Evolutionary conservation across 2,329 filamentous ascomycete genomes (phyloP).

Genomic region (Aspergillus pseudonomiae): DNA sequence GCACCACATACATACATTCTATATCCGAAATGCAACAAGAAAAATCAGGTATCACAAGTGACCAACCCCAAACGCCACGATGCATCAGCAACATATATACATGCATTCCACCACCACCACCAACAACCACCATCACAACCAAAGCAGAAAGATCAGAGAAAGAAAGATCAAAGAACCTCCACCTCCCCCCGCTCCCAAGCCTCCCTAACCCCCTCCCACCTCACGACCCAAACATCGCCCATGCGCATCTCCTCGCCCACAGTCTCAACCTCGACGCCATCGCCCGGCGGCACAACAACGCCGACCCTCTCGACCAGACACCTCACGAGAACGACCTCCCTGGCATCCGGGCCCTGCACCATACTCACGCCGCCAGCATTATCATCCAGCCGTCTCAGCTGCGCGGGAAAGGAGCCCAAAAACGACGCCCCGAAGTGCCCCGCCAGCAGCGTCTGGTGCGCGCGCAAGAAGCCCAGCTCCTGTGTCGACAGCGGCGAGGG

Average conservation of each 20-base stretch:
- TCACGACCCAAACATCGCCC: conserved; percentile 69
- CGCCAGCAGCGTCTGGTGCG: conserved; percentile 82
- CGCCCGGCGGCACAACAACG: conserved; percentile 38
- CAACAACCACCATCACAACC: neutral
- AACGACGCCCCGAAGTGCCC: conserved; percentile 86
- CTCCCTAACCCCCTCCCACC: conserved; percentile 73
- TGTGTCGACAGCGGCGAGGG: conserved; percentile 69
- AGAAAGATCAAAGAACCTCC: conserved; percentile 43
- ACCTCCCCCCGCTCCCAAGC: conserved; percentile 49
- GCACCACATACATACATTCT: neutral
- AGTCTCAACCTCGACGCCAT: conserved; percentile 31
- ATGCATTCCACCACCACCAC: neutral
- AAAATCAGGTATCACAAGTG: conserved; percentile 8
- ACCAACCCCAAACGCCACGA: conserved; percentile 2
- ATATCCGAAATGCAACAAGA: neutral
- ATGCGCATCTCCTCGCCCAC: conserved; percentile 49
- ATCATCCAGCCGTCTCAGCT: conserved; percentile 85
- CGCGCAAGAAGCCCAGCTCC: conserved; percentile 79
- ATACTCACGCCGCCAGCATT: conserved; percentile 87
- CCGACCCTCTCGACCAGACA: conserved; percentile 53
- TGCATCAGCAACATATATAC: neutral
- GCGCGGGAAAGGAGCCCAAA: conserved; percentile 75
- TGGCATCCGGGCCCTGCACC: conserved; percentile 83
- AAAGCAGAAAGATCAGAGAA: conserved; percentile 1
- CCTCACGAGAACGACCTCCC: conserved; percentile 82